phyloP scores from a whole-genome alignment of 2,329 filamentous ascomycete genomes.

The Calonectria hongkongensis region DNA sequence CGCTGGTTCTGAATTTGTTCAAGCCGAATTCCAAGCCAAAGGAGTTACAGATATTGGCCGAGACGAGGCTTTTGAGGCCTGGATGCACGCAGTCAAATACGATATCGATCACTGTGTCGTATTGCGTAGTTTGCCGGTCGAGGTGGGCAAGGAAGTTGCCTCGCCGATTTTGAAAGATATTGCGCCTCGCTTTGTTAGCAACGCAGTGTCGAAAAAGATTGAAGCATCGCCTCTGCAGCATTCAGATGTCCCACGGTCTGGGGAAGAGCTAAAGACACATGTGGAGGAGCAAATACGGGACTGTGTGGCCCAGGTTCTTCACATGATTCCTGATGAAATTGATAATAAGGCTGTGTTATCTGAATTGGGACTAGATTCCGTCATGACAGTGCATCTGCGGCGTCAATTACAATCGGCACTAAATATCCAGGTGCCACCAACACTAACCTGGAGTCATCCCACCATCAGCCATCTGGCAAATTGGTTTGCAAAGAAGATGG shows the following conservation, averaged over 20 bases:
- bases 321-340: conserved; percentile 12
- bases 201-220: neutral
- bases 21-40: conserved; percentile 3
- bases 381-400: conserved; percentile 3
- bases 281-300: neutral
- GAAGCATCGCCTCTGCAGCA: neutral
- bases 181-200: conserved; percentile 1
- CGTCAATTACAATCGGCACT: neutral
- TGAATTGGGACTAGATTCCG: conserved; percentile 9
- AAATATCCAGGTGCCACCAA: conserved; percentile 1
- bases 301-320: conserved; percentile 15
- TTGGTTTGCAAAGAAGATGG: neutral
- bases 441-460: conserved; percentile 2
- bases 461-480: neutral
- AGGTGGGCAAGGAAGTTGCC: conserved; percentile 3
- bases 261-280: neutral
- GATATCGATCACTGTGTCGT: conserved; percentile 9
- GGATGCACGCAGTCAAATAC: conserved; percentile 12
- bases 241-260: neutral
- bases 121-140: neutral
- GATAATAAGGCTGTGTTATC: conserved; percentile 5
- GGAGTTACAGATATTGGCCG: conserved; percentile 10
- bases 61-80: conserved; percentile 9
- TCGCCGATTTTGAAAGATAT: conserved; percentile 3
- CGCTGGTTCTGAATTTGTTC: conserved; percentile 4